Evolutionary conservation across 805 yeast species (phyloP).

Genomic region (Wickerhamiella occidentalis): DNA sequence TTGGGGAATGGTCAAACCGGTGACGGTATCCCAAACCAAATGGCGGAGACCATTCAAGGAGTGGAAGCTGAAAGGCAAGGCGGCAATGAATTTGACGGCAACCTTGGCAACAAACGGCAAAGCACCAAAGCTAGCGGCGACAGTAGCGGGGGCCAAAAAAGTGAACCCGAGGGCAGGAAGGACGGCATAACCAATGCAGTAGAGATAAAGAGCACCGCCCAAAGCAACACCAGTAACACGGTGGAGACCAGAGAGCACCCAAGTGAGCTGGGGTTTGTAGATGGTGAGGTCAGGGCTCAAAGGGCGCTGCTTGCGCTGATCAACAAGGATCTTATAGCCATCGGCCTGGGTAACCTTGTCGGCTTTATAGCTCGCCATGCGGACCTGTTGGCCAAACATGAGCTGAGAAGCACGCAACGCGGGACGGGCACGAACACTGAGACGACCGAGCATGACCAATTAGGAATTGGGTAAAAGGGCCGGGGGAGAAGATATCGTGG

Average conservation of each 20-base stretch:
- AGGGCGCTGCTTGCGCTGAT: conserved; percentile 83
- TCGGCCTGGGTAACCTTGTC: conserved; percentile 45
- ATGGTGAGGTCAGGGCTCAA: conserved; percentile 80
- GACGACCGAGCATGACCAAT: conserved; percentile 10
- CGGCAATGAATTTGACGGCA: conserved; percentile 53
- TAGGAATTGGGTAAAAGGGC: conserved; percentile 1
- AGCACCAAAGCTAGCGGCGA: conserved; percentile 45
- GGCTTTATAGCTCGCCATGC: conserved; percentile 22
- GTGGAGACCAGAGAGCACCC: conserved; percentile 69
- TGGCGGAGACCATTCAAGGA: conserved; percentile 82
- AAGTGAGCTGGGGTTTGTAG: conserved; percentile 83
- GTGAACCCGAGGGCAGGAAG: conserved; percentile 47
- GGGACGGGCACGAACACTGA: conserved; percentile 10
- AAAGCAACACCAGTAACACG: conserved; percentile 79
- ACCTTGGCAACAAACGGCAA: conserved; percentile 54
- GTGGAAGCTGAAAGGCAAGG: conserved; percentile 84
- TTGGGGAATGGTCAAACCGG: conserved; percentile 72
- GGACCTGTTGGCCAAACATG: conserved; percentile 6
- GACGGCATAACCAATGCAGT: conserved; percentile 65
- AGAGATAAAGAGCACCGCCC: conserved; percentile 66
- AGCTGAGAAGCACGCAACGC: conserved; percentile 13
- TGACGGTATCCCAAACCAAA: conserved; percentile 74
- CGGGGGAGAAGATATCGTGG: not conserved
- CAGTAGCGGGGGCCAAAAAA: conserved; percentile 38
- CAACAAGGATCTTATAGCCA: conserved; percentile 57